phyloP scores from a whole-genome alignment of 208 protist species.

The Trypanosoma scelopori region DNA sequence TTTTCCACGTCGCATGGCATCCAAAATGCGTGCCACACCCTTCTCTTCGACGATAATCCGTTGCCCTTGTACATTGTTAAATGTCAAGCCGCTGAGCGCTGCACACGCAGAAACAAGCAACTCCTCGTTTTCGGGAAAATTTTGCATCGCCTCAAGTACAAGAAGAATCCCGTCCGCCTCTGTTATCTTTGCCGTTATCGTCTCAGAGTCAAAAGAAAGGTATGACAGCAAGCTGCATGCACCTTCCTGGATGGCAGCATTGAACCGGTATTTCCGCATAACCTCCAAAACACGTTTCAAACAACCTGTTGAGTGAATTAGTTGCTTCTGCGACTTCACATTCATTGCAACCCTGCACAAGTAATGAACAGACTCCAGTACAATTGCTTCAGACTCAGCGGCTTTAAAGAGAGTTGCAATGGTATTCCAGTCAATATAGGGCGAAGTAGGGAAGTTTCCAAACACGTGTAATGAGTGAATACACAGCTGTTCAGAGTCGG shows the following conservation, averaged over 20 bases:
- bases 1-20: conserved; percentile 77
- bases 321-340: conserved; percentile 81
- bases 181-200: conserved; percentile 83
- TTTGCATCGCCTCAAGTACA: conserved; percentile 81
- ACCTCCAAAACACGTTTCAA: conserved; percentile 74
- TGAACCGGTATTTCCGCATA: conserved; percentile 61
- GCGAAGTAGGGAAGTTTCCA: conserved; percentile 74
- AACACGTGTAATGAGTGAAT: conserved; percentile 79
- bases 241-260: conserved; percentile 76
- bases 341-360: conserved; percentile 81
- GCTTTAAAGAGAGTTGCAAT: conserved; percentile 63
- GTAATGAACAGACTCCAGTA: conserved; percentile 76
- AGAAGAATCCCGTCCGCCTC: conserved; percentile 66
- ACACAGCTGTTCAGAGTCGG: conserved; percentile 67
- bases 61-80: conserved; percentile 84
- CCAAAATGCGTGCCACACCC: conserved; percentile 74
- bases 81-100: conserved; percentile 83
- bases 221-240: conserved; percentile 88
- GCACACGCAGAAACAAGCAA: conserved; percentile 83
- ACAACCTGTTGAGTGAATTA: conserved; percentile 76
- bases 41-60: conserved; percentile 76
- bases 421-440: conserved; percentile 74
- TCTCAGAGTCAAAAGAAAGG: conserved; percentile 91
- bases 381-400: conserved; percentile 64
- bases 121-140: conserved; percentile 77